Evolutionary conservation across 2,329 filamentous ascomycete species (phyloP).

Genomic region (Helminthosporium solani): DNA sequence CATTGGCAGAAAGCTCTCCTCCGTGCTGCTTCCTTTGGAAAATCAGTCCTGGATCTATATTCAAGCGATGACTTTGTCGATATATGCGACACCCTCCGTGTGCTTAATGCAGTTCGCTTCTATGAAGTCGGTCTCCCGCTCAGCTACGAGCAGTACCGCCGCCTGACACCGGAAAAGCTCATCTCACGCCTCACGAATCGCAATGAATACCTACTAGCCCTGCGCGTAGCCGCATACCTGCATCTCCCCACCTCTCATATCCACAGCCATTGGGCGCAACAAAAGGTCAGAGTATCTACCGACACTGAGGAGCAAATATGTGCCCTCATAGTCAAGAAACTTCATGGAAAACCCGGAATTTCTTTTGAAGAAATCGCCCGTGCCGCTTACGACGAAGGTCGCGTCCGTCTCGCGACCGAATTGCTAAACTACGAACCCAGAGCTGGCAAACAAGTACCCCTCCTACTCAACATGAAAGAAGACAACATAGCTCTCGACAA

Average conservation of each 20-base stretch:
- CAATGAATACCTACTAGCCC: slow-evolving; percentile 85
- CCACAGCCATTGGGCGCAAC: slow-evolving; percentile 94
- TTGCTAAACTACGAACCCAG: slow-evolving; percentile 91
- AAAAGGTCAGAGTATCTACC: slow-evolving; percentile 82
- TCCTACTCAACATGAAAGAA: slow-evolving; percentile 92
- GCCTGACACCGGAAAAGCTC: slow-evolving; percentile 85
- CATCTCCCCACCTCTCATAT: slow-evolving; percentile 84
- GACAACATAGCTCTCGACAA: slow-evolving; percentile 94
- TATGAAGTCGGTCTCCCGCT: slow-evolving; percentile 88
- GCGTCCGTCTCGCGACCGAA: slow-evolving; percentile 83
- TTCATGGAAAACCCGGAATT: slow-evolving; percentile 85
- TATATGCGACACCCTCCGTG: slow-evolving; percentile 91
- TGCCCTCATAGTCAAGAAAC: slow-evolving; percentile 78
- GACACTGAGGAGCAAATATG: slow-evolving; percentile 89
- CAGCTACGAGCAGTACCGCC: slow-evolving; percentile 91
- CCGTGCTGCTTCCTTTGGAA: slow-evolving; percentile 96
- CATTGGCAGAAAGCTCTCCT: slow-evolving; percentile 94
- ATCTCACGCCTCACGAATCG: slow-evolving; percentile 82
- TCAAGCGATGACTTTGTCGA: slow-evolving; percentile 99
- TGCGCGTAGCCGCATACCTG: slow-evolving; percentile 85
- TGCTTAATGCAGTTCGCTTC: slow-evolving; percentile 87
- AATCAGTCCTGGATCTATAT: slow-evolving; percentile 94
- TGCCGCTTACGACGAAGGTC: slow-evolving; percentile 90
- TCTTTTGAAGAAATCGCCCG: slow-evolving; percentile 94
- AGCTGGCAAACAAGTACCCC: slow-evolving; percentile 91